Conservation (phyloP, 2,329 filamentous ascomycete species). For the Eurotiales sp. region DNA sequence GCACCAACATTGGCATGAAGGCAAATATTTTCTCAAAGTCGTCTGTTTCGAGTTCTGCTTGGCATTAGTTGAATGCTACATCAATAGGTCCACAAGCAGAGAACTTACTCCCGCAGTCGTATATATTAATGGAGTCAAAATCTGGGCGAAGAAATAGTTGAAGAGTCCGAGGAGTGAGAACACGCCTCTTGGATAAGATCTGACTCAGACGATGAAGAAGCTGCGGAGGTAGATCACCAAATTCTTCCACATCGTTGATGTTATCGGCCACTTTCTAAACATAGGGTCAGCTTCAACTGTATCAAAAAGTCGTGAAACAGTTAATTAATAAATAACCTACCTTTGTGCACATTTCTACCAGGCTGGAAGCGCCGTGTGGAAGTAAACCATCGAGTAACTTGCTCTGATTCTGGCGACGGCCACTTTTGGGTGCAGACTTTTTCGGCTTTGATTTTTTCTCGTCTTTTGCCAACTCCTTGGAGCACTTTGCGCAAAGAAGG, state of each 20-base stretch:
- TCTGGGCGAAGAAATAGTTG: slow-evolving; percentile 51
- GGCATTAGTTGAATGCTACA: slow-evolving; percentile 13
- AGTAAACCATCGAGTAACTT: slow-evolving; percentile 72
- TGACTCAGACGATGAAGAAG: slow-evolving; percentile 58
- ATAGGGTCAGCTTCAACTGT: slow-evolving; percentile 18
- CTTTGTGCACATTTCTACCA: slow-evolving; percentile 57
- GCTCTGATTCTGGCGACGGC: slow-evolving; percentile 74
- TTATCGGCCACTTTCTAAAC: slow-evolving; percentile 57
- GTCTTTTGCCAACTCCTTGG: slow-evolving; percentile 67
- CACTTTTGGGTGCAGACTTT: slow-evolving; percentile 53
- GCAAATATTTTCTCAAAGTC: slow-evolving; percentile 82
- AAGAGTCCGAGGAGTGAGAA: slow-evolving; percentile 48
- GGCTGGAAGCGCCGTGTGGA: slow-evolving; percentile 39
- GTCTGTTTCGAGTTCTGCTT: slow-evolving; percentile 62
- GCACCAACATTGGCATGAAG: slow-evolving; percentile 63
- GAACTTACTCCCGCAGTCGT: slow-evolving; percentile 56
- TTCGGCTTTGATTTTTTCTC: slow-evolving; percentile 56
- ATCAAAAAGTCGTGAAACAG: not conserved
- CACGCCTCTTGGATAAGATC: slow-evolving; percentile 61
- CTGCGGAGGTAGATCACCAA: slow-evolving; percentile 58
- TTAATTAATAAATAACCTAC: slow-evolving; percentile 23
- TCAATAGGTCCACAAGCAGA: not conserved
- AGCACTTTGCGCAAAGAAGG: slow-evolving; percentile 78
- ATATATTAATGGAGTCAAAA: slow-evolving; percentile 54
- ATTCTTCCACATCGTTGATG: slow-evolving; percentile 61